These are phyloP conservation scores for Colletotrichum horii DNA, from an alignment of 2,329 filamentous ascomycete genomes.

Conservation along the genomic window DNA sequence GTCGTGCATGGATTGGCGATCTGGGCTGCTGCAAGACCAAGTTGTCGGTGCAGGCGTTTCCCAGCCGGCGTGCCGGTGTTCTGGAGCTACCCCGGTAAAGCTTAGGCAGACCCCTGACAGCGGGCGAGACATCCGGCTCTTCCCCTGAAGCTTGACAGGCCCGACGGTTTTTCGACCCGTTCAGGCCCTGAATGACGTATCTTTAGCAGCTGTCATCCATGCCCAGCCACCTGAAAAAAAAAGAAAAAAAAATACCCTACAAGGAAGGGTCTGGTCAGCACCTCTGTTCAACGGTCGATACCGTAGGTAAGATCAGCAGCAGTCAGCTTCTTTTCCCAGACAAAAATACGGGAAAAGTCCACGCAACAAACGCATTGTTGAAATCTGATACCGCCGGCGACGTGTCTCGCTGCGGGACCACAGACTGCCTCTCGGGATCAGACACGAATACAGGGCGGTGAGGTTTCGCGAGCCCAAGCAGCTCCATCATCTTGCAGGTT, in stretches of 20 bases:
- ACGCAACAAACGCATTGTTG: background rate
- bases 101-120: constrained; percentile 1
- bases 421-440: background rate
- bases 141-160: background rate
- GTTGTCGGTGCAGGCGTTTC: background rate
- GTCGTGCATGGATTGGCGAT: background rate
- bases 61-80: background rate
- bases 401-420: constrained; percentile 13
- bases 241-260: background rate
- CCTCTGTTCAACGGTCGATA: background rate
- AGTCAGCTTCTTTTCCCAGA: background rate
- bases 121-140: background rate
- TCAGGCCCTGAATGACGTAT: background rate
- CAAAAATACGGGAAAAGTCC: background rate
- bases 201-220: background rate
- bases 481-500: constrained; percentile 15
- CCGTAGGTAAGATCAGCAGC: background rate
- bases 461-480: background rate
- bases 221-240: background rate
- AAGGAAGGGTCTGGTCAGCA: background rate
- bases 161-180: background rate
- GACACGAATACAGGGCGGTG: constrained; percentile 7
- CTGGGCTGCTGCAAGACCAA: background rate
- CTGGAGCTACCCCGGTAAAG: background rate
- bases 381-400: background rate